phyloP scores from a whole-genome alignment of 352 stramenopile genomes.

The Globisporangium mamillatum region DNA sequence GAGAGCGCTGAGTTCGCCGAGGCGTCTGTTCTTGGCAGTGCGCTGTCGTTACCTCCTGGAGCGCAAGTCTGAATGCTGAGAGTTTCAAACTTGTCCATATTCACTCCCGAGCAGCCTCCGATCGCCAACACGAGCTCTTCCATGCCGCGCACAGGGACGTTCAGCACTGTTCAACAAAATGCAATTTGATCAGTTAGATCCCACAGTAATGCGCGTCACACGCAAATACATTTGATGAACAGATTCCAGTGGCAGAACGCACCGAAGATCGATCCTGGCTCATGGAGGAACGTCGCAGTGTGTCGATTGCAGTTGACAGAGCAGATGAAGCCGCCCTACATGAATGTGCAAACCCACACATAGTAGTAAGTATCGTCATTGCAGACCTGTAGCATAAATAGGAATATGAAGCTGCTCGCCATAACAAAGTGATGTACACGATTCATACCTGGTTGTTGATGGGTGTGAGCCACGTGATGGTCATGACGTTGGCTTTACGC shows the following conservation, averaged over 20 bases:
- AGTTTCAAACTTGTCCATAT: conserved; percentile 59
- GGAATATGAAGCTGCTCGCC: too few species aligned
- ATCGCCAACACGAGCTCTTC: conserved; percentile 78
- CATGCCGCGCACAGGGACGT: conserved; percentile 67
- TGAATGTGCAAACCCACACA: neutral
- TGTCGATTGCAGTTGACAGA: conserved; percentile 76
- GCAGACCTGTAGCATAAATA: neutral
- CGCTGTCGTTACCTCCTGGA: conserved; percentile 30
- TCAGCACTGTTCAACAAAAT: conserved; percentile 37
- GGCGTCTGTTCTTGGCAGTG: neutral
- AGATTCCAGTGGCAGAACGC: neutral
- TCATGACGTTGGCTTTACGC: conserved; percentile 65
- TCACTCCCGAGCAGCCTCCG: conserved; percentile 51
- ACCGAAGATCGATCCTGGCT: conserved; percentile 59
- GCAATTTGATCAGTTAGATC: too few species aligned
- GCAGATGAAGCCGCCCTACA: conserved; percentile 71
- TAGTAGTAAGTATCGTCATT: neutral
- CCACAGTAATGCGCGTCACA: too few species aligned
- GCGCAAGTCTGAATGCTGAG: conserved; percentile 45
- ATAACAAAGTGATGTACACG: too few species aligned
- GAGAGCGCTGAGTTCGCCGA: neutral
- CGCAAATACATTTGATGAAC: too few species aligned
- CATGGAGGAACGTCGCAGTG: conserved; percentile 56
- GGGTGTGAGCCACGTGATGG: conserved; percentile 84
- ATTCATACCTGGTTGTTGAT: conserved; percentile 77